Percentiles rank a stretch among this genome's conserved stretches.
Evolutionary conservation across 352 stramenopile species (phyloP).

Genomic region (Hyaloperonospora arabidopsidis): DNA sequence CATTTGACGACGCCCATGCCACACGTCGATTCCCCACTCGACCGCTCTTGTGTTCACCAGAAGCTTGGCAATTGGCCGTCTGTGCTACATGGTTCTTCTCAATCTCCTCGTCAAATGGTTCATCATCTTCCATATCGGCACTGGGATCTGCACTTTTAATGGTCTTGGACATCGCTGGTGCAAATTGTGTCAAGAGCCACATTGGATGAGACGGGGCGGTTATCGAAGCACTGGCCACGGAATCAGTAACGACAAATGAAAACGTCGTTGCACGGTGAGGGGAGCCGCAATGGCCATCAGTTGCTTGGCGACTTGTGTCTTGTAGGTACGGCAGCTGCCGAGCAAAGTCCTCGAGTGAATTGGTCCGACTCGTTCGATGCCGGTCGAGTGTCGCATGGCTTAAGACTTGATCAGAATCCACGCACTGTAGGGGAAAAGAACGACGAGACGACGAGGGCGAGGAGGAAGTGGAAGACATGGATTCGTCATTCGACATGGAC

Average conservation of each 20-base stretch:
- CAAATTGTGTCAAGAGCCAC: slow-evolving; percentile 47
- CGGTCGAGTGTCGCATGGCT: not conserved
- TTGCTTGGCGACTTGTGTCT: slow-evolving; percentile 2
- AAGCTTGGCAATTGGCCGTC: not conserved
- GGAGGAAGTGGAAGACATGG: slow-evolving; percentile 48
- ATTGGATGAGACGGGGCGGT: slow-evolving; percentile 8
- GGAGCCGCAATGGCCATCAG: not conserved
- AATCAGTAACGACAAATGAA: slow-evolving; percentile 23
- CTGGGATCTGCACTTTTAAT: slow-evolving; percentile 21
- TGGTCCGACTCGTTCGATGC: slow-evolving; percentile 6
- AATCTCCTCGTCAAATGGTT: slow-evolving; percentile 31
- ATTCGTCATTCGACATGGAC: slow-evolving; percentile 56
- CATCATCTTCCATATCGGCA: slow-evolving; percentile 35
- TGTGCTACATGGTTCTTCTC: slow-evolving; percentile 12
- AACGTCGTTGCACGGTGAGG: slow-evolving; percentile 13
- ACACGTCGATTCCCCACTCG: slow-evolving; percentile 19
- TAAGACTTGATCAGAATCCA: not conserved
- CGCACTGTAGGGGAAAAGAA: slow-evolving; percentile 18
- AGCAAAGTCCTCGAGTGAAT: slow-evolving; percentile 29
- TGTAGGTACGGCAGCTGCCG: slow-evolving; percentile 25
- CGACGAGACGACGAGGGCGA: slow-evolving; percentile 37
- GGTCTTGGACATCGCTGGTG: slow-evolving; percentile 46
- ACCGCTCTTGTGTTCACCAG: not conserved
- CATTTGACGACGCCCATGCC: slow-evolving; percentile 27
- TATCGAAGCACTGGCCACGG: slow-evolving; percentile 4